A percentile compares a stretch with the other conserved stretches of the same genome.
These are phyloP conservation scores for Melampsora larici-populina DNA, from an alignment of 1,284 basidiomycete species.

Conservation along the genomic window DNA sequence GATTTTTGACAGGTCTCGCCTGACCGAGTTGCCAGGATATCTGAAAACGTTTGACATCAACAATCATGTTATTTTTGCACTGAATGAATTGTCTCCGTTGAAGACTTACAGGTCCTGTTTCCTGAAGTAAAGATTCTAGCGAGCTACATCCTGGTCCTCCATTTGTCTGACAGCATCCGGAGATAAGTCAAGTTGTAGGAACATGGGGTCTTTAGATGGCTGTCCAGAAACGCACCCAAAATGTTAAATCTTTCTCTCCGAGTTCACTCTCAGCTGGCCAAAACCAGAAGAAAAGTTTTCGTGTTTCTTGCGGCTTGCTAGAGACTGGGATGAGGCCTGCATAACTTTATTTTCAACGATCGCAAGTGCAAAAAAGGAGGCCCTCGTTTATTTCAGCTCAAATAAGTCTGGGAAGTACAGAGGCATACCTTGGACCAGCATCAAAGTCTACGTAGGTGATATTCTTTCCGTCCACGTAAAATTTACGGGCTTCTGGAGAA, in stretches of 20 bases:
- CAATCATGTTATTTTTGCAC: background rate
- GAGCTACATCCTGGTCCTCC: slow-evolving; percentile 42
- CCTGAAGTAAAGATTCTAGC: slow-evolving; percentile 39
- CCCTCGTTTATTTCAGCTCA: background rate
- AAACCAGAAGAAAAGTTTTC: slow-evolving; percentile 41
- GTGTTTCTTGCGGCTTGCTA: slow-evolving; percentile 18
- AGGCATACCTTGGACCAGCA: slow-evolving; percentile 37
- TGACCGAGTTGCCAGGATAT: background rate
- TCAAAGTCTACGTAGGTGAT: slow-evolving; percentile 38
- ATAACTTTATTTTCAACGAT: slow-evolving; percentile 10
- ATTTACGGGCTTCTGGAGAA: slow-evolving; percentile 15
- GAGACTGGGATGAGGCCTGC: slow-evolving; percentile 30
- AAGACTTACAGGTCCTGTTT: slow-evolving; percentile 36
- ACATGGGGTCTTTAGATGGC: background rate
- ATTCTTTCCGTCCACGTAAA: slow-evolving; percentile 32
- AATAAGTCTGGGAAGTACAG: background rate
- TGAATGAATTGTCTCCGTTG: background rate
- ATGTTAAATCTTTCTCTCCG: slow-evolving; percentile 27
- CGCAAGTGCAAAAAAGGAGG: background rate
- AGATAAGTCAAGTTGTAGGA: slow-evolving; percentile 2
- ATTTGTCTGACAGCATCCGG: slow-evolving; percentile 20
- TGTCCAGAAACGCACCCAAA: slow-evolving; percentile 19
- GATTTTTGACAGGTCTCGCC: slow-evolving; percentile 57
- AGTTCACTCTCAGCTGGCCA: slow-evolving; percentile 10
- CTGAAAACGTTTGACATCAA: background rate